phyloP scores from a whole-genome alignment of 768 basidiomycete genomes.

The Boletus rubescentipes region DNA sequence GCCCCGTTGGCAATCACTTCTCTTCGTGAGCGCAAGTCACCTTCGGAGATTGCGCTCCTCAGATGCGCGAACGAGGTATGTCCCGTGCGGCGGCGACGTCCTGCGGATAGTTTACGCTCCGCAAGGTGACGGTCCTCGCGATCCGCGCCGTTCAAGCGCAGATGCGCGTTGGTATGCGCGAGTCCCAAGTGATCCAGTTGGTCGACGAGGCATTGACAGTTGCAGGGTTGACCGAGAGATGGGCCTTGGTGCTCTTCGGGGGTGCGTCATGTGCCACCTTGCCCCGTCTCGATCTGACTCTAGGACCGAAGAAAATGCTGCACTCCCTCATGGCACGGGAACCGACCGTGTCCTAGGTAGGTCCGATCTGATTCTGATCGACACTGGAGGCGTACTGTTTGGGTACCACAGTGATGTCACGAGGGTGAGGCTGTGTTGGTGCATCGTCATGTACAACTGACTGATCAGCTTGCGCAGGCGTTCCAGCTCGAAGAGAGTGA shows the following conservation, averaged over 20 bases:
- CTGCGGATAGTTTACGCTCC: neutral
- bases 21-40: conserved; percentile 73
- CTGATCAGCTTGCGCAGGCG: conserved; percentile 41
- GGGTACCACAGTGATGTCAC: conserved; percentile 82
- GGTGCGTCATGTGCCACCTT: conserved; percentile 42
- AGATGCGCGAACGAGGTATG: conserved; percentile 78
- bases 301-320: conserved; percentile 66
- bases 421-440: conserved; percentile 46
- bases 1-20: conserved; percentile 56
- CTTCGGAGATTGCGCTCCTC: conserved; percentile 66
- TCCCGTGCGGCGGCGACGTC: neutral
- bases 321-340: conserved; percentile 80
- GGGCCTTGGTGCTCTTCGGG: conserved; percentile 74
- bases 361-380: conserved; percentile 71
- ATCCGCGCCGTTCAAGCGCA: conserved; percentile 62
- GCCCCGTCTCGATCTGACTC: neutral
- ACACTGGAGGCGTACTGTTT: conserved; percentile 67
- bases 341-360: conserved; percentile 58
- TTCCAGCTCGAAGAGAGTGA: conserved; percentile 59
- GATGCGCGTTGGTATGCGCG: conserved; percentile 70
- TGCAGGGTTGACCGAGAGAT: conserved; percentile 58
- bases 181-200: conserved; percentile 66
- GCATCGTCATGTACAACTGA: neutral
- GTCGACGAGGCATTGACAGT: conserved; percentile 52
- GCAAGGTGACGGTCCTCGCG: conserved; percentile 73